These are phyloP conservation scores for Arthonia radiata DNA, from an alignment of 495 filamentous ascomycete genomes.

Conservation along the genomic window DNA sequence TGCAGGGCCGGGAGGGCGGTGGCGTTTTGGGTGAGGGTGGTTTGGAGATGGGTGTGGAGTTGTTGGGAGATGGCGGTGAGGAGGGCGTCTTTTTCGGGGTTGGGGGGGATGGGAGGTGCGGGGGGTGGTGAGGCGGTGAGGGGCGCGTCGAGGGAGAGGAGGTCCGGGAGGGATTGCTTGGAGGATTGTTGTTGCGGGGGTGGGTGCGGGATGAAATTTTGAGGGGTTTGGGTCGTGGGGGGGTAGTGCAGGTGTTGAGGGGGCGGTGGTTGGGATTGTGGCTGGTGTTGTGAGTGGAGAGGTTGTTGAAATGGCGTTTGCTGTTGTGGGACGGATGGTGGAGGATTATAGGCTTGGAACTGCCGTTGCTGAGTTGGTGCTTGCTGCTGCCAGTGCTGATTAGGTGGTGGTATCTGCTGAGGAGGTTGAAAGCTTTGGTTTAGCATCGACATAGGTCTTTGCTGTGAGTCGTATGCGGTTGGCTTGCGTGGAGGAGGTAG, in stretches of 20 bases:
- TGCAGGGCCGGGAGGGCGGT: slow-evolving; percentile 46
- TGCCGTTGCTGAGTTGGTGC: too few relatives aligned
- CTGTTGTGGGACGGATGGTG: too few relatives aligned
- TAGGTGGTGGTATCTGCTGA: too few relatives aligned
- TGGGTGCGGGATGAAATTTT: slow-evolving; percentile 2
- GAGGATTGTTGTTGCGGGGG: slow-evolving; percentile 4
- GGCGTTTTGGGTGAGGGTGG: slow-evolving; percentile 36
- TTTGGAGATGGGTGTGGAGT: slow-evolving; percentile 37
- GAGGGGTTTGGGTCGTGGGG: slow-evolving; percentile 3
- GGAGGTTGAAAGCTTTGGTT: too few relatives aligned
- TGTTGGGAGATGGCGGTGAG: slow-evolving; percentile 49
- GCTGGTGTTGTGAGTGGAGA: slow-evolving; percentile 4
- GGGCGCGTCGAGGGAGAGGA: slow-evolving; percentile 40
- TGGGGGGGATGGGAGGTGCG: slow-evolving; percentile 75
- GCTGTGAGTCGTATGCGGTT: slow-evolving; percentile 2
- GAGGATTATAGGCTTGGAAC: too few relatives aligned
- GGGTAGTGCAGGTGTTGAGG: slow-evolving; percentile 1
- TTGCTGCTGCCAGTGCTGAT: too few relatives aligned
- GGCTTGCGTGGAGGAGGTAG: slow-evolving; percentile 1
- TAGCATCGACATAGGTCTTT: too few relatives aligned
- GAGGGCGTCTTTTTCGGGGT: slow-evolving; percentile 85
- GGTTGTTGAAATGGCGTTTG: slow-evolving; percentile 3
- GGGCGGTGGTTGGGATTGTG: slow-evolving; percentile 2
- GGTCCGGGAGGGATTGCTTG: slow-evolving; percentile 31
- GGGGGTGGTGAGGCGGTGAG: slow-evolving; percentile 18